Base-by-base conservation (phyloP, 2,329 filamentous ascomycete genomes). In the Lasiodiplodia sp. region DNA sequence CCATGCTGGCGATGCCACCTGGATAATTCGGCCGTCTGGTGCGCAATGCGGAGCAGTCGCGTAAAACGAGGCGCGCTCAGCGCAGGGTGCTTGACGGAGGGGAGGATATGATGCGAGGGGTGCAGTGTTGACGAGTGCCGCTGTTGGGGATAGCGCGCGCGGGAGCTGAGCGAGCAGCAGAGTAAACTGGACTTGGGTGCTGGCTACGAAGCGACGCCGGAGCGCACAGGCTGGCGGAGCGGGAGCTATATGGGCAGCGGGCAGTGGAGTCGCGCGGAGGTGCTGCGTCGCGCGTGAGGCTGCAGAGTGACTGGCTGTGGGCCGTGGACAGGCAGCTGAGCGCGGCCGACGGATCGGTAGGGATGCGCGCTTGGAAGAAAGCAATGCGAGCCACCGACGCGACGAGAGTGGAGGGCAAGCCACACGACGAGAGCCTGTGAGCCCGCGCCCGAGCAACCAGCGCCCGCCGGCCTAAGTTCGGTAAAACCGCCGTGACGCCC, bases 1-100 rank as follows among this genome's bases (percentile, higher is more conserved):
- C 69, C 68, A 70, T 69, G 67, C 67, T 68, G 66, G 28, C 14
- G 25, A 52, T 64, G 60, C 60, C 60, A 64, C 34, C 31, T 37
- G 67, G 67, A 44, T 38, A 51, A 49, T 49, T 52, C 34, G 67
- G 58, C 25, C 66, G 66, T 62, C 57, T 34, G 49, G 66, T 63
- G 66, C 47, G 58, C 67, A 56, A 56, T 31, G 67, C 67, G 57
- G 53, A 67, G 65, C n/a, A 31, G 37, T 52, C 18, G 63, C 63
- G 60, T 25, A 38, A 51, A 38, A 38, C 25, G 47, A 52, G 47
- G 58, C 58, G 58, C 40, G 40, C 40, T 47, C 40, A 25, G n/a
- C 23, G 60, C 60, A 52, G 8, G 18, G 58, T 49, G 58, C 58
- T 64, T 52, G 60, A 47, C 40, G 16, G 23, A 11, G 58, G 28